A percentile compares a stretch with the other conserved stretches of the same genome.
These are phyloP conservation scores for Gentiana macrophylla DNA, from an alignment of 257 asterid genomes.

Conservation along the genomic window DNA sequence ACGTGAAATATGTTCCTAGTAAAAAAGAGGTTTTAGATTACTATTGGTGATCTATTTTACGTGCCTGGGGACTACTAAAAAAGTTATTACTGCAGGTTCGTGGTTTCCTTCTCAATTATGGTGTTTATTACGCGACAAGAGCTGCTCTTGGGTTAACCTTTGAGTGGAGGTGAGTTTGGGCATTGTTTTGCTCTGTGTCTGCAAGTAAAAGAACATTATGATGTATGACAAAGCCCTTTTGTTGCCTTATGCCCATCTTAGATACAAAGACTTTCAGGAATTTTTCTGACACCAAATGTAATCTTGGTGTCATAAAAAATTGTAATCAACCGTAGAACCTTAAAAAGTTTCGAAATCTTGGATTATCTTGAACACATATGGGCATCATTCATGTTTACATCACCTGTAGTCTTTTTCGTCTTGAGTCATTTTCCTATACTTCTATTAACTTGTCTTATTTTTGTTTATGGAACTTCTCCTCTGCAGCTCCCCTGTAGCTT, in stretches of 20 bases:
- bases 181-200: background rate
- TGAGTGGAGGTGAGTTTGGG: conserved; percentile 71
- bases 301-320: too few species aligned
- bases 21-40: background rate
- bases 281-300: too few species aligned
- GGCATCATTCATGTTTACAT: too few species aligned
- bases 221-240: background rate
- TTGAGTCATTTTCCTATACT: too few species aligned
- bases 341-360: too few species aligned
- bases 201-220: background rate
- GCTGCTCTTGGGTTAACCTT: conserved; percentile 90
- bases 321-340: too few species aligned
- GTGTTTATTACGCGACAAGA: conserved; percentile 93
- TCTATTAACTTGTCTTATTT: background rate
- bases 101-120: conserved; percentile 91
- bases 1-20: background rate
- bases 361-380: too few species aligned
- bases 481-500: conserved; percentile 93
- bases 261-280: too few species aligned
- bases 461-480: conserved; percentile 5
- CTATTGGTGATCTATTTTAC: too few species aligned
- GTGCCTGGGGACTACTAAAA: too few species aligned
- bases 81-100: conserved; percentile 50
- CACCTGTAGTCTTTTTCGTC: too few species aligned
- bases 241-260: too few species aligned